These are phyloP conservation scores for Alternaria atra DNA, from an alignment of 2,329 filamentous ascomycete species.

Conservation along the genomic window DNA sequence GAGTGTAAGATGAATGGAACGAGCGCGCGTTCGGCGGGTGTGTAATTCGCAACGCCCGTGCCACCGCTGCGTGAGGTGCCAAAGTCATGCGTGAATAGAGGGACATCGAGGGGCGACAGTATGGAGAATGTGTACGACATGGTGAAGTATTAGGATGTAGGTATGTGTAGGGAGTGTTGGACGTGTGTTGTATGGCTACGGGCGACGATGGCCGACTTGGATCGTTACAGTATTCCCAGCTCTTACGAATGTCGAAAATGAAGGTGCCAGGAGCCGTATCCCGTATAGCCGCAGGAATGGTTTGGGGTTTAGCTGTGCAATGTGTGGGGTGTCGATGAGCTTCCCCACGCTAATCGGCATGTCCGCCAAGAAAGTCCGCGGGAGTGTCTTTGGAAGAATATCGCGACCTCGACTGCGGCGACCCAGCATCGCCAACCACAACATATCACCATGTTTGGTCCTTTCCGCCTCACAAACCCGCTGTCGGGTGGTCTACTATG, in stretches of 20 bases:
- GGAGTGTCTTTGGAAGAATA: conserved; percentile 39
- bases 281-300: conserved; percentile 4
- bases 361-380: conserved; percentile 43
- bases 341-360: conserved; percentile 38
- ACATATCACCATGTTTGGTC: conserved; percentile 50
- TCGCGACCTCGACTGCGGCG: conserved; percentile 21
- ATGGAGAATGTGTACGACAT: conserved; percentile 99
- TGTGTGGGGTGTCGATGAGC: conserved; percentile 16
- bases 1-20: conserved; percentile 98
- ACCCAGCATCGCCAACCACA: conserved; percentile 19
- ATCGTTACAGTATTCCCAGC: not conserved
- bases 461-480: conserved; percentile 52
- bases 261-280: not conserved
- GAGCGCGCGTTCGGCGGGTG: conserved; percentile 86
- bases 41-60: conserved; percentile 89
- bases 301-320: not conserved
- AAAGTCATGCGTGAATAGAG: conserved; percentile 96
- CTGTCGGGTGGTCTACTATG: conserved; percentile 52
- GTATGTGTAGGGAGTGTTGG: not conserved
- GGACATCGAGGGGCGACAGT: conserved; percentile 92
- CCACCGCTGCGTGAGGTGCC: conserved; percentile 95
- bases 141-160: not conserved
- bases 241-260: not conserved
- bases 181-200: not conserved
- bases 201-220: not conserved